These are phyloP conservation scores for Primulina tabacum DNA, from an alignment of 257 asterid genomes.

Conservation along the genomic window DNA sequence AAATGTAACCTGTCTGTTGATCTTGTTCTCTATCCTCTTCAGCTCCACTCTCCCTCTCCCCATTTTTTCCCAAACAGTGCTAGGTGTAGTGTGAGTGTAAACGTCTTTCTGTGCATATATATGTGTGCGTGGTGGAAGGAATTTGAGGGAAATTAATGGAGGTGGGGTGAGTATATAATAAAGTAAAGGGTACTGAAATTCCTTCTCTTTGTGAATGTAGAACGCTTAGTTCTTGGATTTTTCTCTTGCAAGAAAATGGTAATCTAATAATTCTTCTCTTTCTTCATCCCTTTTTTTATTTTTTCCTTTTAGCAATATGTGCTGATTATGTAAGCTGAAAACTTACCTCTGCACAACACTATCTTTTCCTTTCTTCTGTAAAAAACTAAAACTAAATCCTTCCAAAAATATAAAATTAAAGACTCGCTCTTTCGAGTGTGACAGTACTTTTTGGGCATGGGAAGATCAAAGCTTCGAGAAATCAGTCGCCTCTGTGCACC, in stretches of 20 bases:
- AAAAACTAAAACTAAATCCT: not conserved
- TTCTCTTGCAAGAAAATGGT: conserved; percentile 38
- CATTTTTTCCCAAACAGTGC: conserved; percentile 33
- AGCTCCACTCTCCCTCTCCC: conserved; percentile 97
- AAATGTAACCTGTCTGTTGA: conserved; percentile 92
- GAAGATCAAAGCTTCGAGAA: not conserved
- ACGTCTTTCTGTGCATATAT: not conserved
- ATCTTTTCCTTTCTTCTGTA: conserved; percentile 27
- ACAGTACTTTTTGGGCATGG: conserved; percentile 31
- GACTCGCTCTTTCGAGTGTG: conserved; percentile 31
- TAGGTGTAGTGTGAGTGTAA: not conserved
- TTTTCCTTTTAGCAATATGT: conserved; percentile 13
- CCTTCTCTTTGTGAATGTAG: conserved; percentile 28
- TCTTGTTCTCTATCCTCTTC: conserved; percentile 93
- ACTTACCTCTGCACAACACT: conserved; percentile 13
- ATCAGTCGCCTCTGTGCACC: no score
- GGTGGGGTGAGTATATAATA: conserved; percentile 22
- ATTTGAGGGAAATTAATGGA: conserved; percentile 4
- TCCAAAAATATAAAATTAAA: conserved; percentile 13
- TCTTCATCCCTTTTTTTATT: conserved; percentile 23
- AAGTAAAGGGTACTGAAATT: conserved; percentile 17
- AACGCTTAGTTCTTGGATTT: conserved; percentile 31
- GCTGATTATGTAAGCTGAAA: conserved; percentile 11
- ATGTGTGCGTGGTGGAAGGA: not conserved
- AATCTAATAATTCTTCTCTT: conserved; percentile 28